Evolutionary conservation across 768 basidiomycete species (phyloP), one percentile per base, ranked within the genome.

Genomic region (Lactarius psammicola): DNA sequence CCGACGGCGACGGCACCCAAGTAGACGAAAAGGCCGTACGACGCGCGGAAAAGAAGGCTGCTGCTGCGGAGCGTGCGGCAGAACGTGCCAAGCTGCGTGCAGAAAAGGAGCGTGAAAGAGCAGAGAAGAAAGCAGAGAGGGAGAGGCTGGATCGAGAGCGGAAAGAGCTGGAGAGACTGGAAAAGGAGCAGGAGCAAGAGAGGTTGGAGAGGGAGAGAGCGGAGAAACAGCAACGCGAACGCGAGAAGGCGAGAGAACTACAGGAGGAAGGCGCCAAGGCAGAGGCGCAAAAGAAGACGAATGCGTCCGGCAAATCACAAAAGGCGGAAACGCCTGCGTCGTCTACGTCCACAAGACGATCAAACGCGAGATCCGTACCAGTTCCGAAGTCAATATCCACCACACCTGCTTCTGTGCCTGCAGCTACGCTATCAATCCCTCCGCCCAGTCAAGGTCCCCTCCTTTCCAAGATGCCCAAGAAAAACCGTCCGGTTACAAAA

Each of bases 401-500:
- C 26, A 40, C 73, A 28, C 77, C 74, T 51, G 69, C 67, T 1
- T 26, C 71, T 11, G 54, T 66, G 4, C 59, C 73, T 40, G 49
- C 68, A n/a, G 73, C 71, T 59, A 60, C 36, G 4, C 69, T 33
- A 11, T 36, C 53, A 15, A 18, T 69, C 3, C 80, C 83, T 54
- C 76, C 79, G n/a, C 72, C 75, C 5, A 71, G 80, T 3, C 91
- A 92, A 71, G 86, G 85, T 13, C 90, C 91, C 20, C 83, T 93
- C 38, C 78, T 91, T 46, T 92, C 91, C 28, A 92, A 87, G 75
- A 87, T 90, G 76, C 88, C 91, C 6, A 93, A 92, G 81, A 93
- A 93, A 75, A 89, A 80, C 71, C 92, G 87, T 71, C 88, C 89
- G 0, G 69, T 81, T 53, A 65, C 84, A 59, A 88, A 87, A 70